A percentile compares a stretch with the other conserved stretches of the same genome.
Conservation (phyloP, 2,329 filamentous ascomycete species). For the Chlorencoelia australis region DNA sequence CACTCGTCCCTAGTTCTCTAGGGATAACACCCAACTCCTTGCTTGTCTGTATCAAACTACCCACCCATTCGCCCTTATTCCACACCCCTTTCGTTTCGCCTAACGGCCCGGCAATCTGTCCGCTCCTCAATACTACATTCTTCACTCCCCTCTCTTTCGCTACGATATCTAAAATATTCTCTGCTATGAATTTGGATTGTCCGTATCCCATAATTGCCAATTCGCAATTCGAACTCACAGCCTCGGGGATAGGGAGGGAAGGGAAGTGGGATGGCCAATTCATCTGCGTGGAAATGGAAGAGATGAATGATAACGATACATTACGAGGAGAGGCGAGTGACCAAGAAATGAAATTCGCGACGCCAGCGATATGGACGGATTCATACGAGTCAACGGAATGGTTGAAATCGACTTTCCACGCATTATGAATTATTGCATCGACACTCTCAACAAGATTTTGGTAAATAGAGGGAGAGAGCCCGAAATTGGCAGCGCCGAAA, state of each 20-base stretch:
- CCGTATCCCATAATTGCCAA: constrained; percentile 25
- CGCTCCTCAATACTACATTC: constrained; percentile 34
- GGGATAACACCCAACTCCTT: neutral
- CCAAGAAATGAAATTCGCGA: constrained; percentile 31
- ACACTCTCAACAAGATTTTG: neutral
- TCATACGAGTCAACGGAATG: constrained; percentile 28
- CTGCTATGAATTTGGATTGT: constrained; percentile 20
- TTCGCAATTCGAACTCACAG: constrained; percentile 24
- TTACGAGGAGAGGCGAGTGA: constrained; percentile 4
- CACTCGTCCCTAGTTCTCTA: constrained; percentile 23
- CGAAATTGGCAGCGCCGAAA: neutral
- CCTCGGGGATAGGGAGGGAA: constrained; percentile 28
- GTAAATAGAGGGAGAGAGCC: neutral
- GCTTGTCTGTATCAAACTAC: neutral
- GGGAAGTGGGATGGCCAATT: constrained; percentile 1
- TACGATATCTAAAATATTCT: constrained; percentile 32
- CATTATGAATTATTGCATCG: constrained; percentile 11
- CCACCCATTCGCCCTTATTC: constrained; percentile 44
- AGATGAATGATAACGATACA: constrained; percentile 21
- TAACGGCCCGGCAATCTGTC: constrained; percentile 36
- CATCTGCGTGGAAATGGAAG: constrained; percentile 14
- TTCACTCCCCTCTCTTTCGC: constrained; percentile 31
- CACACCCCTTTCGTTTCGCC: constrained; percentile 34
- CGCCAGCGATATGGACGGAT: constrained; percentile 27
- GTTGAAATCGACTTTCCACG: constrained; percentile 33